phyloP scores from a whole-genome alignment of 2,329 filamentous ascomycete genomes.

The Colletotrichum tropicicola region DNA sequence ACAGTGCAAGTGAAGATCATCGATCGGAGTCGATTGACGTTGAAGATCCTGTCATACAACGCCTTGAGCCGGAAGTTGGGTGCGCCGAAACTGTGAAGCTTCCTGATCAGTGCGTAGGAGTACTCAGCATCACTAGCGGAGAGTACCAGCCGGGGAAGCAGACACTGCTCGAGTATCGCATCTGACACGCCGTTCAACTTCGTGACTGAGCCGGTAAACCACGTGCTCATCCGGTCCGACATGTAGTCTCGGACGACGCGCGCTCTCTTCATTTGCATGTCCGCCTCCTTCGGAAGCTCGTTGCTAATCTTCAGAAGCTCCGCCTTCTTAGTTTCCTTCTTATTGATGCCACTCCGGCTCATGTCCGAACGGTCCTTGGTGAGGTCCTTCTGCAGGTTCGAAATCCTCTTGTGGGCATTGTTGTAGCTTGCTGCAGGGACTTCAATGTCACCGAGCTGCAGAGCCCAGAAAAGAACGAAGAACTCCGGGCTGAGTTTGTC shows the following conservation, averaged over 20 bases:
- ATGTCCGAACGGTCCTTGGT: constrained; percentile 78
- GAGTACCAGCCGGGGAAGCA: constrained; percentile 86
- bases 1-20: constrained; percentile 91
- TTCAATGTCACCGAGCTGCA: constrained; percentile 83
- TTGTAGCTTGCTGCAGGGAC: constrained; percentile 82
- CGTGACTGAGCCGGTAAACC: constrained; percentile 74
- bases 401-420: constrained; percentile 75
- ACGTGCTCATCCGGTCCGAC: constrained; percentile 77
- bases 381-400: constrained; percentile 72
- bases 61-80: constrained; percentile 88
- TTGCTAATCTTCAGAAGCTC: constrained; percentile 74
- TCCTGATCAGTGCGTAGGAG: constrained; percentile 85
- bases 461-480: constrained; percentile 91
- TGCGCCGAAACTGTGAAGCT: constrained; percentile 84
- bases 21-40: constrained; percentile 79
- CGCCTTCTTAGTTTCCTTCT: constrained; percentile 76
- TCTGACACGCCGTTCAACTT: constrained; percentile 76
- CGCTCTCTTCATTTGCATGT: constrained; percentile 69
- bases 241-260: constrained; percentile 75
- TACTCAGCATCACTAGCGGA: constrained; percentile 91
- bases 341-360: constrained; percentile 70
- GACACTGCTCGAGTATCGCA: constrained; percentile 85
- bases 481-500: constrained; percentile 80
- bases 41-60: constrained; percentile 85
- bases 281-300: constrained; percentile 75